These are phyloP conservation scores for Oryza australiensis DNA, from an alignment of 176 grass and related monocot species.

Conservation along the genomic window DNA sequence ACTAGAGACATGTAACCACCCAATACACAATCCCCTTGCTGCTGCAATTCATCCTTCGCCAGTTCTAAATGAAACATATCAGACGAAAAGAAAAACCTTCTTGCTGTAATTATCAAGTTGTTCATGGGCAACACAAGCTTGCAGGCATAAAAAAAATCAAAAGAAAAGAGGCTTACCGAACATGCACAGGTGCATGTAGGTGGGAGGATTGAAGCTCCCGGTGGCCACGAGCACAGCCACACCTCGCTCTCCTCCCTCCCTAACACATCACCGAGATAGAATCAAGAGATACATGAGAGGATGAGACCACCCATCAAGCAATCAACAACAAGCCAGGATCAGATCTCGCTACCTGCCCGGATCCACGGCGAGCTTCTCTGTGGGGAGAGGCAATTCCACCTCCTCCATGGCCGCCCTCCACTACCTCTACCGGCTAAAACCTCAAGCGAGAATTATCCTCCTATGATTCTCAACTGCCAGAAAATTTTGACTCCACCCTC, in stretches of 20 bases:
- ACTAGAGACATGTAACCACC: constrained; percentile 87
- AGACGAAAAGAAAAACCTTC: neutral
- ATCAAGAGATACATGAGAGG: neutral
- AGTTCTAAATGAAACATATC: constrained; percentile 46
- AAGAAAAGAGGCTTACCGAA: constrained; percentile 54
- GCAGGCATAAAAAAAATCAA: neutral
- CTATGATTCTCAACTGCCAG: neutral
- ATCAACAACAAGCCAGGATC: neutral
- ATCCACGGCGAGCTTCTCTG: constrained; percentile 21
- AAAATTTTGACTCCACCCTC: neutral
- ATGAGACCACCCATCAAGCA: neutral
- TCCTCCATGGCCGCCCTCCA: constrained; percentile 30
- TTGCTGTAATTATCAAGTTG: neutral
- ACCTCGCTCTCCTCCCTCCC: constrained; percentile 32
- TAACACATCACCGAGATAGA: constrained; percentile 7
- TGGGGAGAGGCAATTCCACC: constrained; percentile 20
- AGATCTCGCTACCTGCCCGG: constrained; percentile 9
- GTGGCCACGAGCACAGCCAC: constrained; percentile 61
- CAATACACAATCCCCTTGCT: constrained; percentile 56
- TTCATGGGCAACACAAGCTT: neutral
- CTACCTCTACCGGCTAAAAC: too few relatives aligned
- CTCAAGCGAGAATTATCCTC: neutral
- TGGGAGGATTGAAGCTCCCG: constrained; percentile 90
- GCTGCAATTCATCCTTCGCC: constrained; percentile 78
- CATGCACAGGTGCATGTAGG: constrained; percentile 94